Evolutionary conservation across 164 flowering plant genomes (phyloP).

Genomic region (Macadamia integrifolia): DNA sequence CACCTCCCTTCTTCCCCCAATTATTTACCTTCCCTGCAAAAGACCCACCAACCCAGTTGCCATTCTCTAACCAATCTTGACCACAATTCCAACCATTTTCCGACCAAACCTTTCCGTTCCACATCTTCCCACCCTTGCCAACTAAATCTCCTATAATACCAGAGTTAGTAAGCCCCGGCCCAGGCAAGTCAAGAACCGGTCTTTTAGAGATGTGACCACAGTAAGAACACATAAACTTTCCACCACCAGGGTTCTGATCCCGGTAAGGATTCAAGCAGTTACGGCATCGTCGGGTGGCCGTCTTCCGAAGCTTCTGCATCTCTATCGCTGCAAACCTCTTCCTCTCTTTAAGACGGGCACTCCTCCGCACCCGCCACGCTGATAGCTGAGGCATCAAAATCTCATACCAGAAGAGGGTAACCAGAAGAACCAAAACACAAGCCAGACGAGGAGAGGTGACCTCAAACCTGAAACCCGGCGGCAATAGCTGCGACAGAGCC

Average conservation of each 20-base stretch:
- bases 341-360: conserved; percentile 67
- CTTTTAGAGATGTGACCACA: conserved; percentile 94
- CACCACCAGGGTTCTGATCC: conserved; percentile 95
- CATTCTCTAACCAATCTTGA: conserved; percentile 75
- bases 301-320: conserved; percentile 80
- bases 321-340: conserved; percentile 78
- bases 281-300: conserved; percentile 78
- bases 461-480: conserved; percentile 83
- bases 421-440: conserved; percentile 81
- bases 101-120: conserved; percentile 68
- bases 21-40: conserved; percentile 38
- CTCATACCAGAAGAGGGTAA: conserved; percentile 94
- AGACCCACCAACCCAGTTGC: conserved; percentile 55
- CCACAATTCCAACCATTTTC: conserved; percentile 75
- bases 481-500: conserved; percentile 88
- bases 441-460: conserved; percentile 89
- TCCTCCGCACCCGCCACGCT: conserved; percentile 74
- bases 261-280: conserved; percentile 79
- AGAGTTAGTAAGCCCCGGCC: conserved; percentile 43
- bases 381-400: conserved; percentile 94
- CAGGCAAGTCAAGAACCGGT: conserved; percentile 83
- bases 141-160: conserved; percentile 69
- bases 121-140: conserved; percentile 71
- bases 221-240: conserved; percentile 90
- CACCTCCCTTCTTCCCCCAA: conserved; percentile 47